These are phyloP conservation scores for Curvularia hawaiiensis DNA, from an alignment of 2,329 filamentous ascomycete species.

Conservation along the genomic window DNA sequence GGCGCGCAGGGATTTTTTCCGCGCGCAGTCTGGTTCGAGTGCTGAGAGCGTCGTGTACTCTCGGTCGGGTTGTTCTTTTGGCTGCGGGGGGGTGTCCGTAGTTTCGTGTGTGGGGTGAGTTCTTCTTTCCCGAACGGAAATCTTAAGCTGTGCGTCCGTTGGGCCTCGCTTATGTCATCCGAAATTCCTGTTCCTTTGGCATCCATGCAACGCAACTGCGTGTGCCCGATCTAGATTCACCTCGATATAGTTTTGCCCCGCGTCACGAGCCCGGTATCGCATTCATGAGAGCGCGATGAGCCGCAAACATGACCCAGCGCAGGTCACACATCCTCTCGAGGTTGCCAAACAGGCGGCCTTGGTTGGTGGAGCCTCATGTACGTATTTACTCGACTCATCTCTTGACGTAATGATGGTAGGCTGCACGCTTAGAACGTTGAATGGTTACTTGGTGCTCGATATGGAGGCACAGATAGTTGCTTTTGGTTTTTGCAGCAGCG, in stretches of 20 bases:
- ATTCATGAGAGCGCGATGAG: conserved; percentile 34
- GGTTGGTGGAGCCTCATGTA: conserved; percentile 40
- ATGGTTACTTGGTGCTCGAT: neutral
- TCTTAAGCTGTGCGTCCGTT: conserved; percentile 33
- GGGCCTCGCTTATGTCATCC: conserved; percentile 26
- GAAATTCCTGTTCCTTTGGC: conserved; percentile 8
- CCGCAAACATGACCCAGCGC: conserved; percentile 25
- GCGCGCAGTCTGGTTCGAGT: conserved; percentile 43
- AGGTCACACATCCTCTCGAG: conserved; percentile 37
- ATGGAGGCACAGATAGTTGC: neutral
- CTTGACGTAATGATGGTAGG: conserved; percentile 1
- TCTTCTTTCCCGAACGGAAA: conserved; percentile 22
- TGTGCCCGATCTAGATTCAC: conserved; percentile 9
- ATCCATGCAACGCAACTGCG: conserved; percentile 14
- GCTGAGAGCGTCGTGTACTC: conserved; percentile 37
- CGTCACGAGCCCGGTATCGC: conserved; percentile 5
- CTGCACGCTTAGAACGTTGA: neutral
- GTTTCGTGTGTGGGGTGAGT: conserved; percentile 25
- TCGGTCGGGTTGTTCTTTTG: conserved; percentile 32
- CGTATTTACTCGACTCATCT: conserved; percentile 16
- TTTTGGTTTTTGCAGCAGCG: neutral
- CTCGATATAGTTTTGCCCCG: conserved; percentile 4
- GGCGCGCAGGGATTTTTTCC: conserved; percentile 37
- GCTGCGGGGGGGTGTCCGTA: conserved; percentile 30
- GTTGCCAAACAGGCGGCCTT: conserved; percentile 31